A percentile compares a stretch with the other conserved stretches of the same genome.
Evolutionary conservation across 768 basidiomycete genomes (phyloP).

Genomic region (Russula olivacea): DNA sequence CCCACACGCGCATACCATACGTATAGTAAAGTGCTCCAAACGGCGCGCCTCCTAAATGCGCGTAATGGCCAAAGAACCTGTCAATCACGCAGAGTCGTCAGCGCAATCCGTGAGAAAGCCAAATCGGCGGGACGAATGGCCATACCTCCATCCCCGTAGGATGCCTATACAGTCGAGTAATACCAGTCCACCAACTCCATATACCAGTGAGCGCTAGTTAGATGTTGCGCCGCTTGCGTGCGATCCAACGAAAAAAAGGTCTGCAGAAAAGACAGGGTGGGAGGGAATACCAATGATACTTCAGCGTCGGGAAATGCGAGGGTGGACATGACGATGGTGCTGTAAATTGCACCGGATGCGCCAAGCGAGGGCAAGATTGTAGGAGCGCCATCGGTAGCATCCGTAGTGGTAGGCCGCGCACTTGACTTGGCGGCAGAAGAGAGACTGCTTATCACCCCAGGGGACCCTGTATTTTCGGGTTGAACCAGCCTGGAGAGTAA

Average conservation of each 20-base stretch:
- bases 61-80: conserved; percentile 79
- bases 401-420: conserved; percentile 32
- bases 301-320: conserved; percentile 76
- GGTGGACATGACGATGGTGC: conserved; percentile 66
- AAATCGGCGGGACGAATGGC: too few relatives aligned
- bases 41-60: conserved; percentile 82
- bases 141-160: conserved; percentile 80
- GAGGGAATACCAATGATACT: conserved; percentile 72
- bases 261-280: conserved; percentile 69
- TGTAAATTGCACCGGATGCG: conserved; percentile 83
- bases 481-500: conserved; percentile 50
- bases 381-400: conserved; percentile 31
- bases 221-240: too few relatives aligned
- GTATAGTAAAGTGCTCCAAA: conserved; percentile 73
- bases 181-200: conserved; percentile 68
- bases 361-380: conserved; percentile 65
- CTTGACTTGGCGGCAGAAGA: conserved; percentile 40
- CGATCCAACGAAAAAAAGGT: too few relatives aligned
- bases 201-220: too few relatives aligned
- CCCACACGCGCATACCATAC: conserved; percentile 84
- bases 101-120: not conserved
- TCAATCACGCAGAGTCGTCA: too few relatives aligned
- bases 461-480: conserved; percentile 32
- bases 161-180: conserved; percentile 68
- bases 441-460: conserved; percentile 30